phyloP scores from a whole-genome alignment of 768 basidiomycete genomes.

The Kwoniella sp. region DNA sequence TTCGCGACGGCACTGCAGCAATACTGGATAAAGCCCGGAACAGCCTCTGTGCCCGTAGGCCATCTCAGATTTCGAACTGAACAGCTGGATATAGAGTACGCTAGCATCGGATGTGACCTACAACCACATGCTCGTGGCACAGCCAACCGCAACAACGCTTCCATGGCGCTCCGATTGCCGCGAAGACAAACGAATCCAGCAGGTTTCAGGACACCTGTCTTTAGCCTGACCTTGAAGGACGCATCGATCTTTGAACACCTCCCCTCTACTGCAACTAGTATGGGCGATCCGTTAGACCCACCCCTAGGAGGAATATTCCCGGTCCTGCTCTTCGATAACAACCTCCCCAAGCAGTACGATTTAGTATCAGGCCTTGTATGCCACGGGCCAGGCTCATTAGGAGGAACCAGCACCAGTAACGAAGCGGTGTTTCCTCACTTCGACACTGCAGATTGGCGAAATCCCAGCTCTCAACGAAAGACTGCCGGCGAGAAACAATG shows the following conservation, averaged over 20 bases:
- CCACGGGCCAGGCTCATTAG: no score
- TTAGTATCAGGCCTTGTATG: constrained; percentile 3
- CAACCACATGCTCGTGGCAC: no score
- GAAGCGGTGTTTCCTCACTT: constrained; percentile 41
- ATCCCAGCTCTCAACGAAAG: constrained; percentile 27
- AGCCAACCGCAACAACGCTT: no score
- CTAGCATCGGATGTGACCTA: no score
- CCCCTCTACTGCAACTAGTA: constrained; percentile 13
- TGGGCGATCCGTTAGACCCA: constrained; percentile 10
- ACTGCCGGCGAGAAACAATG: constrained; percentile 38
- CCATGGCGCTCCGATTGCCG: no score
- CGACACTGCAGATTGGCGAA: constrained; percentile 42
- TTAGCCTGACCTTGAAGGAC: constrained; percentile 25
- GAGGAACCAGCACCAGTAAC: no score
- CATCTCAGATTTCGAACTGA: constrained; percentile 38
- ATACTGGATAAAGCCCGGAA: constrained; percentile 35
- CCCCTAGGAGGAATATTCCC: constrained; percentile 53
- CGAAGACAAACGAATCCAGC: no score
- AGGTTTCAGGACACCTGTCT: no score
- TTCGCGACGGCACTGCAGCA: neutral
- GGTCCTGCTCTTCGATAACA: constrained; percentile 68
- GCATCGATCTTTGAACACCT: constrained; percentile 44
- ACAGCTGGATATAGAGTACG: no score
- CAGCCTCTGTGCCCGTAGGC: constrained; percentile 30
- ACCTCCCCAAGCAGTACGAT: constrained; percentile 61